Evolutionary conservation across 208 protist species (phyloP).

Genomic region (Willaertia magna): DNA sequence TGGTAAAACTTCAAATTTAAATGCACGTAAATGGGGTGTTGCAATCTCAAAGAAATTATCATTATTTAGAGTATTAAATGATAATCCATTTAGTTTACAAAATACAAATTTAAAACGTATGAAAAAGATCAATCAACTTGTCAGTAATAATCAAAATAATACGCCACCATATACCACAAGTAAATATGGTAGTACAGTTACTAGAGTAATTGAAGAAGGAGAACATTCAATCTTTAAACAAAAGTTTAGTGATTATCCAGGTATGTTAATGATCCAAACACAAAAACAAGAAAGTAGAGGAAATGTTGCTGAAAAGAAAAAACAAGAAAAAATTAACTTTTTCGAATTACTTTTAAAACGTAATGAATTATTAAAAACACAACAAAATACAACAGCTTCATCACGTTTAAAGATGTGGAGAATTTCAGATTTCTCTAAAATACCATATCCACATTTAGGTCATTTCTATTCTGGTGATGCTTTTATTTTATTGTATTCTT

Average conservation of each 20-base stretch:
- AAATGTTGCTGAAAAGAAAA: slow-evolving; percentile 2
- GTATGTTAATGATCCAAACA: background rate
- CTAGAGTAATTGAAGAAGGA: background rate
- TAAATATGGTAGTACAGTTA: background rate
- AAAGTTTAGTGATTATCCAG: slow-evolving; percentile 7
- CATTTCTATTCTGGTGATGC: background rate
- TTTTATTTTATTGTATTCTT: background rate
- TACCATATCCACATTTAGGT: background rate
- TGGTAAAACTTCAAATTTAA: background rate
- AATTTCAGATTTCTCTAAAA: background rate
- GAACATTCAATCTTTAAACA: background rate
- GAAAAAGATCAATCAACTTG: background rate
- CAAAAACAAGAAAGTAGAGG: background rate
- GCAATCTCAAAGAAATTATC: background rate
- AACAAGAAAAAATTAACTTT: background rate
- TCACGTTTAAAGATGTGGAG: background rate
- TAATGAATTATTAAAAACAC: background rate
- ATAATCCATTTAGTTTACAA: background rate
- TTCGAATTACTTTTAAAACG: background rate
- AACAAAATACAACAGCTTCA: no score
- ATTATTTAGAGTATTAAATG: background rate
- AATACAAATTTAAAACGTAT: background rate
- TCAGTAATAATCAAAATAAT: no score
- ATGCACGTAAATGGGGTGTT: background rate
- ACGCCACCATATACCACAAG: background rate